Base-by-base conservation (phyloP, 768 basidiomycete genomes). In the Trichaptum fuscoviolaceum region DNA sequence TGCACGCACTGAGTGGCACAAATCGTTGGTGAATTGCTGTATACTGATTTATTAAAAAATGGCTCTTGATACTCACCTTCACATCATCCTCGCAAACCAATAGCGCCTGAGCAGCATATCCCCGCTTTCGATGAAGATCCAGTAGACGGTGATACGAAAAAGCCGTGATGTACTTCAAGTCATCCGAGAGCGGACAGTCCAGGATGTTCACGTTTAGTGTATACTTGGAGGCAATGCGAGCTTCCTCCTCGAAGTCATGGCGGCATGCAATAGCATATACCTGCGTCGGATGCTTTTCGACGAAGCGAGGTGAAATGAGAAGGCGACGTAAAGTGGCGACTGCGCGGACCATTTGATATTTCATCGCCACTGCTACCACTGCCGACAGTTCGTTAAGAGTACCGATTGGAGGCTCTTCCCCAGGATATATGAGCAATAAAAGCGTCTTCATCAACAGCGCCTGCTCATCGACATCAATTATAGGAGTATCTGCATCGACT, bases 181-280 rank as follows among this genome's bases (percentile, higher is more conserved):
- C 90, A 2, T 87, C 86, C 58, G 78, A 83, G 2, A 87, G 77
- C 0, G 86, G 83, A n/a, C 79, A 80, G 35, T 86, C 84, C 27
- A 88, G 77, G 65, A 91, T 72, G 66, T 85, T 80, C 30, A 81
- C 73, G 62, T 73, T 70, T 15, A 91, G 83, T 0, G 89, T 89
- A 71, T 84, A 76, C 9, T 75, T 77, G 20, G 90, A 89, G 6
- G 90, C 88, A 60, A 84, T 71, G 66, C 80, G 79, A 12, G 87
- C 85, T 72, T 90, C 90, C 34, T 85, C 82, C 59, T 87, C 84
- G 18, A 92, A 75, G 24, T 87, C 86, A 66, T 83, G 87, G 4
- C 86, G 85, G 66, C 84, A 85, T 1, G 91, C 89, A 57, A 91
- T 85, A 27, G 89, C 88, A 69, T 88, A 92, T 1, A 91, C 87